Evolutionary conservation across 345 rosid species (phyloP).

Genomic region (Arabidopsis arenosa): DNA sequence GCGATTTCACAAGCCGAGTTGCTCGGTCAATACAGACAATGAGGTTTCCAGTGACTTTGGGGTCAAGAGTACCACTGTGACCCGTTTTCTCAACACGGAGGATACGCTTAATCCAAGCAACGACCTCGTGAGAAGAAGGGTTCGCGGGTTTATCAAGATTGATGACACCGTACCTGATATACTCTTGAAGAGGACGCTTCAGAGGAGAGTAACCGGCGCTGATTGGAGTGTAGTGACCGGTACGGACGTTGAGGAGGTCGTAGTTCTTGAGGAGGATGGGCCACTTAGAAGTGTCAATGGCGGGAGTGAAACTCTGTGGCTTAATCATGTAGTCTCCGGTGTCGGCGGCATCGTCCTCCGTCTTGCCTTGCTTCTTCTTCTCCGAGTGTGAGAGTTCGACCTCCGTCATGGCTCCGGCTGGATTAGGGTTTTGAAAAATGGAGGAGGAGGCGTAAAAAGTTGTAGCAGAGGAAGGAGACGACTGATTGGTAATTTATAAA

Average conservation of each 20-base stretch:
- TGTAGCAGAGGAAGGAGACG: not conserved
- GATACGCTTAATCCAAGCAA: conserved; percentile 96
- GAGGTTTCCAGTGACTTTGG: conserved; percentile 91
- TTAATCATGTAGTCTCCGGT: conserved; percentile 74
- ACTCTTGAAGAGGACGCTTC: conserved; percentile 81
- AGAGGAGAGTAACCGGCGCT: conserved; percentile 85
- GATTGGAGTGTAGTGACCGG: conserved; percentile 98
- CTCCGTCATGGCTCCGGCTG: conserved; percentile 57
- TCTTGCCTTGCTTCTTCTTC: conserved; percentile 65
- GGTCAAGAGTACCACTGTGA: conserved; percentile 95
- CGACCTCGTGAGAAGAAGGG: conserved; percentile 97
- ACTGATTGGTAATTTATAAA: conserved; percentile 24
- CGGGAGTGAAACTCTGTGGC: conserved; percentile 77
- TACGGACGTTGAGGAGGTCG: conserved; percentile 87
- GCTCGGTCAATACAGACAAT: conserved; percentile 96
- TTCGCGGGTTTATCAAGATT: conserved; percentile 96
- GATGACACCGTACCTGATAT: conserved; percentile 81
- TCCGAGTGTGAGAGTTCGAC: conserved; percentile 65
- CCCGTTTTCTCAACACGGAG: conserved; percentile 93
- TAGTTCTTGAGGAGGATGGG: conserved; percentile 94
- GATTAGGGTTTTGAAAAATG: conserved; percentile 24
- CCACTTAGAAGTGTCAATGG: conserved; percentile 89
- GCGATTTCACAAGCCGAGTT: conserved; percentile 92
- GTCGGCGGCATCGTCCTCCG: conserved; percentile 34
- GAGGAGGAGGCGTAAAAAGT: conserved; percentile 2